Conservation (phyloP, 805 yeast genomes). For the Kluyveromyces aestuarii region DNA sequence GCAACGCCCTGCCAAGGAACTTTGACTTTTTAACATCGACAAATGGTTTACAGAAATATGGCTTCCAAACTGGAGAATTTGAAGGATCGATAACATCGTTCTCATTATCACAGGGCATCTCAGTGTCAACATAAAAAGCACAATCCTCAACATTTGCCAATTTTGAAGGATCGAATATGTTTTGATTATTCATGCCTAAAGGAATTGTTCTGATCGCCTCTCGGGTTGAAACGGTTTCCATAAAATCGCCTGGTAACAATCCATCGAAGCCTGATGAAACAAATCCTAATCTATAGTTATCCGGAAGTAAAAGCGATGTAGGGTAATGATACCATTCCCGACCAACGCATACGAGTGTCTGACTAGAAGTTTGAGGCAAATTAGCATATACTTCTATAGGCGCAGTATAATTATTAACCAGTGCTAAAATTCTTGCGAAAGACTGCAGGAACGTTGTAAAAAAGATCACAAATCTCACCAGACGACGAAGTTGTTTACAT, state of each 20-base stretch:
- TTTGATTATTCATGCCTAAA: constrained; percentile 63
- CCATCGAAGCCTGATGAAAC: constrained; percentile 78
- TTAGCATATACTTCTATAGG: constrained; percentile 55
- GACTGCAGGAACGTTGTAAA: constrained; percentile 22
- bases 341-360: constrained; percentile 70
- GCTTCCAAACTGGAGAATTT: constrained; percentile 35
- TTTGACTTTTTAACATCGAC: constrained; percentile 44
- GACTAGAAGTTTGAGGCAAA: constrained; percentile 21
- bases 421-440: constrained; percentile 46
- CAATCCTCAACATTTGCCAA: constrained; percentile 44
- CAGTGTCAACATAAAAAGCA: constrained; percentile 62
- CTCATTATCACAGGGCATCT: constrained; percentile 36
- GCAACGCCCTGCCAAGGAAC: constrained; percentile 47
- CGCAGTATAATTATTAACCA: constrained; percentile 60
- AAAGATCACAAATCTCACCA: constrained; percentile 12
- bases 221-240: constrained; percentile 32
- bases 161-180: constrained; percentile 53
- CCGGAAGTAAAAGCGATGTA: constrained; percentile 71
- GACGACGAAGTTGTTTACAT: not conserved
- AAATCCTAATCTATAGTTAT: constrained; percentile 54
- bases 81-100: constrained; percentile 33
- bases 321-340: constrained; percentile 95
- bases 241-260: constrained; percentile 78
- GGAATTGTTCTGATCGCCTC: constrained; percentile 43
- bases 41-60: constrained; percentile 39